phyloP scores from a whole-genome alignment of 2,329 filamentous ascomycete genomes.

The Blastomyces percursus region DNA sequence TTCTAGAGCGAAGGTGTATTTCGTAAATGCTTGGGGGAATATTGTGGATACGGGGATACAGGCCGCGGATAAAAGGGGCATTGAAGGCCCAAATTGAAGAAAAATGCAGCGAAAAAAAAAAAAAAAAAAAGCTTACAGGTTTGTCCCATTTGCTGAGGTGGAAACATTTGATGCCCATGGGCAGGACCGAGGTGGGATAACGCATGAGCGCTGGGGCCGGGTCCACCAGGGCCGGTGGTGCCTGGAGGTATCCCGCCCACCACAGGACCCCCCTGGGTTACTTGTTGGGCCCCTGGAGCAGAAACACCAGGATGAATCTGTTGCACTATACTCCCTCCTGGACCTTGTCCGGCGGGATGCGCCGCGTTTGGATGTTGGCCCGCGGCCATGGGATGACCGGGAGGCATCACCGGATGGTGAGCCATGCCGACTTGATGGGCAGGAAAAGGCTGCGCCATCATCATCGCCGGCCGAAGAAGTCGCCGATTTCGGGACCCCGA shows the following conservation, averaged over 20 bases:
- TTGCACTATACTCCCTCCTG: conserved; percentile 41
- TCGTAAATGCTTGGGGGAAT: background rate
- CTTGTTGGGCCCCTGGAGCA: conserved; percentile 47
- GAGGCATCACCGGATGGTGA: conserved; percentile 47
- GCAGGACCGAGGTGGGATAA: conserved; percentile 48
- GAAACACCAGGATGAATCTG: conserved; percentile 53
- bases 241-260: conserved; percentile 52
- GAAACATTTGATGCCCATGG: conserved; percentile 43
- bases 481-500: conserved; percentile 18
- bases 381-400: conserved; percentile 50
- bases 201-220: conserved; percentile 47
- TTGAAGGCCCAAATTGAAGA: conserved; percentile 1
- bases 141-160: conserved; percentile 36
- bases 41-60: background rate
- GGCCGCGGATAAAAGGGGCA: conserved; percentile 3
- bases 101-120: background rate
- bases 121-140: conserved; percentile 27
- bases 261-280: conserved; percentile 52
- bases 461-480: conserved; percentile 38
- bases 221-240: conserved; percentile 39
- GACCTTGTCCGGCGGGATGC: conserved; percentile 40
- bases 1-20: background rate
- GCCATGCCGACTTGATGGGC: conserved; percentile 49
- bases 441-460: conserved; percentile 46
- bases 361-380: conserved; percentile 48